Percentiles rank a stretch among this genome's conserved stretches.
Conservation (phyloP, 768 basidiomycete species). For the Rhodosporidiobolus sp. region DNA sequence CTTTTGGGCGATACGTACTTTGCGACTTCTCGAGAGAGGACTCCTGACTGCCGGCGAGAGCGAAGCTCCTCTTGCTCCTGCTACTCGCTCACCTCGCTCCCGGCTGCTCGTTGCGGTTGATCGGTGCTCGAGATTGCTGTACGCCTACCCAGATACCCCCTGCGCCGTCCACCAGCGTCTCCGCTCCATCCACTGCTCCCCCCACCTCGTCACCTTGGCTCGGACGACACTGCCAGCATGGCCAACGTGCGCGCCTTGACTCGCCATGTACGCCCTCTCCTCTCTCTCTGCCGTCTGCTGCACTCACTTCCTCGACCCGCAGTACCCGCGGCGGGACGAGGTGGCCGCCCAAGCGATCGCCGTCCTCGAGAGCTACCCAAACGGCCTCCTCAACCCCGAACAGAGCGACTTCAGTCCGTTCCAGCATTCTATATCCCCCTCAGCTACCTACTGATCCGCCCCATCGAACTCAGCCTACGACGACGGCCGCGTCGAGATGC, state of each 20-base stretch:
- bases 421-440: background rate
- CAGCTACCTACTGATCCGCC: background rate
- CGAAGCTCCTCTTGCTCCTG: no score
- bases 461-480: conserved; percentile 67
- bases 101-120: no score
- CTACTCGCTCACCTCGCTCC: no score
- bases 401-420: conserved; percentile 36
- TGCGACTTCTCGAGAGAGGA: no score
- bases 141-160: no score
- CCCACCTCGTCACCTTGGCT: no score
- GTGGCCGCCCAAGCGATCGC: conserved; percentile 65
- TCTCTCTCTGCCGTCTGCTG: background rate
- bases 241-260: background rate
- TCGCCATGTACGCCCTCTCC: background rate
- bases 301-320: background rate
- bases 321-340: conserved; percentile 59
- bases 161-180: no score
- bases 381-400: conserved; percentile 48
- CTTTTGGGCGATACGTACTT: no score
- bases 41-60: no score
- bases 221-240: no score
- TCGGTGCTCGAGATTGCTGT: no score
- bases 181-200: no score
- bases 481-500: conserved; percentile 85
- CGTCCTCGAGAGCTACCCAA: conserved; percentile 76